phyloP scores from a whole-genome alignment of 1,284 basidiomycete species.

The Cerrena zonata region DNA sequence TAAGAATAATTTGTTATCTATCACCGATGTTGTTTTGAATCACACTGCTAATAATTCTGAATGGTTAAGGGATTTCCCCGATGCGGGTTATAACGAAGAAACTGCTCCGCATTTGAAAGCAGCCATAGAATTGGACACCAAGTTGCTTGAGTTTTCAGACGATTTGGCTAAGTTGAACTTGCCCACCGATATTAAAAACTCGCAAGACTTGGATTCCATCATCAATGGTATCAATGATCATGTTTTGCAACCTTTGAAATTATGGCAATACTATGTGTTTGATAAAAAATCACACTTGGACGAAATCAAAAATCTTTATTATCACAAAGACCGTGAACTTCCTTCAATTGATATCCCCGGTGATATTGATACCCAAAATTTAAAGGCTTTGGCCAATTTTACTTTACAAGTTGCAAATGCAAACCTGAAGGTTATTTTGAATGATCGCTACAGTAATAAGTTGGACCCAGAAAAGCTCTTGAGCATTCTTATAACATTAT shows the following conservation, averaged over 20 bases:
- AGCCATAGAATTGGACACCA: constrained; percentile 82
- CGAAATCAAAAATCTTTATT: too few relatives aligned
- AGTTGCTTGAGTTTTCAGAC: constrained; percentile 74
- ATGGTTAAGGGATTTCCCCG: constrained; percentile 90
- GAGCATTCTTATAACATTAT: too few relatives aligned
- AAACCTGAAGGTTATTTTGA: constrained; percentile 66
- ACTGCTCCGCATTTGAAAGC: constrained; percentile 71
- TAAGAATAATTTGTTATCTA: constrained; percentile 78
- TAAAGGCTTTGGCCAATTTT: constrained; percentile 63
- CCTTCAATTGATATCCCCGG: too few relatives aligned
- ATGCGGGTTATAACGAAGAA: constrained; percentile 77
- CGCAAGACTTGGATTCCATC: constrained; percentile 65
- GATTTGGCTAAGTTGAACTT: constrained; percentile 63
- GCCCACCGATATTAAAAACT: constrained; percentile 61
- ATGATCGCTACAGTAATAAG: too few relatives aligned
- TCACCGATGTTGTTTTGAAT: constrained; percentile 93
- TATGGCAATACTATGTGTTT: constrained; percentile 92
- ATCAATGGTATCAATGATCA: constrained; percentile 57
- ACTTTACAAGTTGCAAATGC: constrained; percentile 58
- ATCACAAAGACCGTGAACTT: too few relatives aligned
- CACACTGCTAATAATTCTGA: constrained; percentile 89
- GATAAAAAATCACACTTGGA: constrained; percentile 54
- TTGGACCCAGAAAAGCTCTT: too few relatives aligned
- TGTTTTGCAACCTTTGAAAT: constrained; percentile 57
- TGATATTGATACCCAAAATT: constrained; percentile 52